These are phyloP conservation scores for Talaromyces adpressus DNA, from an alignment of 495 filamentous ascomycete species.

Conservation along the genomic window DNA sequence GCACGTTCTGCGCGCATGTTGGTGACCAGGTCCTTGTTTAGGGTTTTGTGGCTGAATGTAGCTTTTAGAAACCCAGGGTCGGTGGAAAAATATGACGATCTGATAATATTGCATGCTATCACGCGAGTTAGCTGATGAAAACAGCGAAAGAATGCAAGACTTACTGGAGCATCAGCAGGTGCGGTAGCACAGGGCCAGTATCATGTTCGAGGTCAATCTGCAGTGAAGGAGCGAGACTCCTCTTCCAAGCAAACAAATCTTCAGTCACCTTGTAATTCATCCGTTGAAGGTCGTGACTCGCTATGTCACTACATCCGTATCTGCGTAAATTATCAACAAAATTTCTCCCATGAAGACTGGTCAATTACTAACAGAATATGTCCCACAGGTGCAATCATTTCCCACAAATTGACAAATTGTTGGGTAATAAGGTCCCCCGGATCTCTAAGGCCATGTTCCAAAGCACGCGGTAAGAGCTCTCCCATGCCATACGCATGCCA, in stretches of 20 bases:
- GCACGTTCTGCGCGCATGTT: constrained; percentile 41
- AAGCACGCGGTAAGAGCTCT: constrained; percentile 13
- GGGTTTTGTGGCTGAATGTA: constrained; percentile 40
- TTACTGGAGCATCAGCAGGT: constrained; percentile 44
- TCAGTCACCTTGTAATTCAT: constrained; percentile 35
- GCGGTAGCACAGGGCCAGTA: constrained; percentile 30
- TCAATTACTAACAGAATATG: constrained; percentile 36
- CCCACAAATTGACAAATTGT: constrained; percentile 41
- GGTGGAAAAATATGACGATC: constrained; percentile 43
- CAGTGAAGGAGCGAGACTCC: constrained; percentile 34
- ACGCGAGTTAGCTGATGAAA: background rate
- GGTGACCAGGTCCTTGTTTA: constrained; percentile 37
- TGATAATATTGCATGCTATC: constrained; percentile 50
- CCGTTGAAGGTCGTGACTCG: constrained; percentile 38
- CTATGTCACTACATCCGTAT: constrained; percentile 40
- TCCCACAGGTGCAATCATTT: constrained; percentile 40
- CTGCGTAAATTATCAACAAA: constrained; percentile 17
- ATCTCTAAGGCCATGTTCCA: constrained; percentile 23
- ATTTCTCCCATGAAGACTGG: background rate
- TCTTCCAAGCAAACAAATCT: constrained; percentile 42
- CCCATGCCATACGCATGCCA: constrained; percentile 40
- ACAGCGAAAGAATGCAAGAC: constrained; percentile 2
- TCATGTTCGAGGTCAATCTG: constrained; percentile 35
- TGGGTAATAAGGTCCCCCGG: constrained; percentile 35
- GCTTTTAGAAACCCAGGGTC: constrained; percentile 44